Evolutionary conservation across 2,329 filamentous ascomycete genomes (phyloP).

Genomic region (Sordariomycetes sp.): DNA sequence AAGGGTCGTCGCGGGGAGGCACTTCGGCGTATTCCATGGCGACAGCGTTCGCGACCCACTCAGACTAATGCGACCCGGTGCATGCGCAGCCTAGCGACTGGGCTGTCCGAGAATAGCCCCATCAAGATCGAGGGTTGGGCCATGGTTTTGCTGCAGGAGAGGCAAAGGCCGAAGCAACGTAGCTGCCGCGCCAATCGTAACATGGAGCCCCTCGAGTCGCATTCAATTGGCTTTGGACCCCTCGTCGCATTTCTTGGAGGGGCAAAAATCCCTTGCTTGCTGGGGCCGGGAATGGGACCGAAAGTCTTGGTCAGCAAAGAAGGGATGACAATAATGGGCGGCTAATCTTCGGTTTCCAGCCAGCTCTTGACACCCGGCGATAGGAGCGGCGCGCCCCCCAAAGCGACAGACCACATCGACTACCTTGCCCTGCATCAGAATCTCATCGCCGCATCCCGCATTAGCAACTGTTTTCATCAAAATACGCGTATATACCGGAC

Average conservation of each 20-base stretch:
- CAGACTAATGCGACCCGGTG: background rate
- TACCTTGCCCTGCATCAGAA: background rate
- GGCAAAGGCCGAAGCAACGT: background rate
- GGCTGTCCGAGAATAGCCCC: background rate
- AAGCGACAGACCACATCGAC: background rate
- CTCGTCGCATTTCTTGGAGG: background rate
- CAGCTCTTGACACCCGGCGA: background rate
- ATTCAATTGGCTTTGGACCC: background rate
- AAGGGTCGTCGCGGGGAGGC: background rate
- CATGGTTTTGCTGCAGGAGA: background rate
- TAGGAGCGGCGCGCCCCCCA: background rate
- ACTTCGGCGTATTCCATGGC: background rate
- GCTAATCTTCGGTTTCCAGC: background rate
- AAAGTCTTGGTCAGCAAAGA: background rate
- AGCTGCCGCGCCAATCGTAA: background rate
- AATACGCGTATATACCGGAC: conserved; percentile 12
- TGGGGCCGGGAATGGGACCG: no score
- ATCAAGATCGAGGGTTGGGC: background rate
- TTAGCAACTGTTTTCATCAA: conserved; percentile 16
- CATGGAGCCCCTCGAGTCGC: background rate
- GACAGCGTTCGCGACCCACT: background rate
- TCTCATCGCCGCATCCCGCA: background rate
- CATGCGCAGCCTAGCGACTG: background rate
- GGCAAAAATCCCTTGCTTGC: background rate
- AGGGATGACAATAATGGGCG: no score